Evolutionary conservation across 2,329 filamentous ascomycete species (phyloP), one percentile per base, ranked within the genome.

Genomic region (Ceratocystis destructans): DNA sequence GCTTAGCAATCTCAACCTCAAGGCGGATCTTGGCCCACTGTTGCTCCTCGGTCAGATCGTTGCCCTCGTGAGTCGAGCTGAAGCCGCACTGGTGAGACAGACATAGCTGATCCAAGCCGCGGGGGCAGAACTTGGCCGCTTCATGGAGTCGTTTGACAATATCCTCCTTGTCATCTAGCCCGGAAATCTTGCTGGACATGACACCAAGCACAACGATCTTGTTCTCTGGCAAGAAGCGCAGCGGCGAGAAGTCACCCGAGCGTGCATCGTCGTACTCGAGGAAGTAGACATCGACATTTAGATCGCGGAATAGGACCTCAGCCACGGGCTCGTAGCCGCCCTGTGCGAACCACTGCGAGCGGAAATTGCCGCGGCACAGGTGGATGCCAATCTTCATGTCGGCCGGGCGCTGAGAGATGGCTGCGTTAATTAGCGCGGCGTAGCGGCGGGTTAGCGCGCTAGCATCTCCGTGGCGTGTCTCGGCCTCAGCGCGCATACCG

Each of bases 341-440:
- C 72, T 86, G 82, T 68, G 82, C 82, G 73, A 87, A 86, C 74
- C 86, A 83, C 68, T 83, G 79, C 41, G 80, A 82, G 70, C 83
- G 81, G 71, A 86, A 86, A 76, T 87, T 87, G 66, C 80, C 75
- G 71, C 76, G 70, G 72, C 76, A 77, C 68, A 90, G 77, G 73
- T 90, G 88, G 12, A 90, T 82, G 17, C 88, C 87, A 1, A 90
- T 77, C 71, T 89, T 86, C 75, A 90, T 81, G 70, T 87, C 87
- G 3, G 77, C 75, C 0, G 87, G 86, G 0, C 84, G 79, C 69
- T 79, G 78, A 28, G 78, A 76, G 71, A 89, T 80, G 73, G 83
- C 86, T 72, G 87, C 85, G 72, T 90, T 90, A 78, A 90, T 89
- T 70, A 87, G 82, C 73, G 83, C 81, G 73, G 90, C 82, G 72